Percentiles rank a stretch among this genome's conserved stretches.
Evolutionary conservation across 2,329 filamentous ascomycete species (phyloP).

Genomic region (Cladophialophora yegresii): DNA sequence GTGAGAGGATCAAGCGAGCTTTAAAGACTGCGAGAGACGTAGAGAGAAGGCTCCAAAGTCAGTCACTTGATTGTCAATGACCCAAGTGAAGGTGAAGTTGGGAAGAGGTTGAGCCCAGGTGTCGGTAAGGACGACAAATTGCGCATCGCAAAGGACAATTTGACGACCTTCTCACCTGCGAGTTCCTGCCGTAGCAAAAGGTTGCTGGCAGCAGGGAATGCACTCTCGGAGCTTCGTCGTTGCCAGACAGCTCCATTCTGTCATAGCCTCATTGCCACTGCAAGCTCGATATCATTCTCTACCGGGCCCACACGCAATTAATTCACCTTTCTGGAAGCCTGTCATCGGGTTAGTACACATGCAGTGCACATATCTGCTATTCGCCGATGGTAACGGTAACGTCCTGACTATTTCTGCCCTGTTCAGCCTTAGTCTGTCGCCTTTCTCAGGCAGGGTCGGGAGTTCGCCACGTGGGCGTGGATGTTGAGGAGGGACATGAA

Average conservation of each 20-base stretch:
- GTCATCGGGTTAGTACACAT: constrained; percentile 7
- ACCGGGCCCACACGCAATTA: not conserved
- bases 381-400: not conserved
- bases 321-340: constrained; percentile 15
- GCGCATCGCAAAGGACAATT: not conserved
- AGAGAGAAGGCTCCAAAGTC: not conserved
- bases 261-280: not conserved
- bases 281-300: constrained; percentile 1
- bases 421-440: constrained; percentile 1
- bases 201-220: constrained; percentile 1
- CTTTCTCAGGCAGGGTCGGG: not conserved
- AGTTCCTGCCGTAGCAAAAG: not conserved
- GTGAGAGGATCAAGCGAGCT: not conserved
- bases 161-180: constrained; percentile 1
- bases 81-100: constrained; percentile 8
- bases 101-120: not conserved
- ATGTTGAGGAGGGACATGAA: constrained; percentile 17
- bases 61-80: not conserved
- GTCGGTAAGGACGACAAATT: constrained; percentile 8
- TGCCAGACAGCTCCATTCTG: constrained; percentile 1
- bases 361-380: constrained; percentile 4
- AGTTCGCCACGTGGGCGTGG: constrained; percentile 17
- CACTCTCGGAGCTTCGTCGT: not conserved
- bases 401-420: not conserved
- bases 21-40: constrained; percentile 10